These are phyloP conservation scores for Cercospora sp. DNA, from an alignment of 2,329 filamentous ascomycete genomes.

Conservation along the genomic window DNA sequence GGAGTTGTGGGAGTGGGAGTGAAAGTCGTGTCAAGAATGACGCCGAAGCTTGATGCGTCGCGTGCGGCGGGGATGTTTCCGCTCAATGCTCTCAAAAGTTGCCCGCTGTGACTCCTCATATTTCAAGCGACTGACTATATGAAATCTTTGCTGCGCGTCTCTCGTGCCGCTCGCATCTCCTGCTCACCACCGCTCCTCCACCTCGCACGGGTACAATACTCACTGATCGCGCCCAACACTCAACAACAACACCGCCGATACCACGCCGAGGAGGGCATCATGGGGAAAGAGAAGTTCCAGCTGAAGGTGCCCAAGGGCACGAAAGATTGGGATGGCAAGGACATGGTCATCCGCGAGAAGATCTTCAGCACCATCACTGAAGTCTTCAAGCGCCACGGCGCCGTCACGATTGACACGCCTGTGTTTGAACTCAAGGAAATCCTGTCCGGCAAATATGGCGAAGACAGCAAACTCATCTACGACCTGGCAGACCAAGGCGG, in stretches of 20 bases:
- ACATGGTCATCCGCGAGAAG: slow-evolving; percentile 77
- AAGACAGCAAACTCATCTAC: slow-evolving; percentile 91
- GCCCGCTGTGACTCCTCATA: background rate
- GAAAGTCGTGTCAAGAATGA: background rate
- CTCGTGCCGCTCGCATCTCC: slow-evolving; percentile 13
- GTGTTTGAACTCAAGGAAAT: slow-evolving; percentile 89
- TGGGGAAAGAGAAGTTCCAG: slow-evolving; percentile 54
- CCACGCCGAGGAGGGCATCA: slow-evolving; percentile 38
- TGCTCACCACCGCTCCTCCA: background rate
- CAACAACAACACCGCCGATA: background rate
- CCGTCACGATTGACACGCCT: slow-evolving; percentile 74
- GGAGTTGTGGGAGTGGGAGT: background rate
- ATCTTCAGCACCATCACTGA: slow-evolving; percentile 75
- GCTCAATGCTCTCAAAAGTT: slow-evolving; percentile 8
- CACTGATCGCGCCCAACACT: background rate
- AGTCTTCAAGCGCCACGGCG: slow-evolving; percentile 83
- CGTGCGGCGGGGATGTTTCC: slow-evolving; percentile 7
- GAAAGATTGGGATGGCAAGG: slow-evolving; percentile 77
- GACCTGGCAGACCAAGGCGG: slow-evolving; percentile 85
- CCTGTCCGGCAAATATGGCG: slow-evolving; percentile 84
- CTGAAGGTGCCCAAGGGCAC: slow-evolving; percentile 91
- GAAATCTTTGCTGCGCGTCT: slow-evolving; percentile 21
- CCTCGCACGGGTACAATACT: background rate
- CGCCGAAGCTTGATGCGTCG: slow-evolving; percentile 5
- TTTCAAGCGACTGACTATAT: slow-evolving; percentile 17